Conservation (phyloP, 306 rosid genomes). For the Rosa persica region DNA sequence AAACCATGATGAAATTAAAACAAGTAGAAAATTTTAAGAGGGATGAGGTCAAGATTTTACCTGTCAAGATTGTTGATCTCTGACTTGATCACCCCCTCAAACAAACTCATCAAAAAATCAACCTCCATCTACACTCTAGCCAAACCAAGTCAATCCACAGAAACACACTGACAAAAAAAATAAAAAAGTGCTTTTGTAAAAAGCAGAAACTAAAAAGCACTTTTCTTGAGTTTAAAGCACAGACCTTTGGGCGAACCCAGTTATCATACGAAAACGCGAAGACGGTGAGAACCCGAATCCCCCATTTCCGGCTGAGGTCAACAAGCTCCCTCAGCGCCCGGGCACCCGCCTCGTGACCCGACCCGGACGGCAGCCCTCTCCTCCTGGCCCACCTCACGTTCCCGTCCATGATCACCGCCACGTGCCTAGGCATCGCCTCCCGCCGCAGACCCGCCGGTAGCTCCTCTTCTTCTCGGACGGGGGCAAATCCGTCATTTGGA, state of each 20-base stretch:
- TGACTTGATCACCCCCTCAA: conserved; percentile 42
- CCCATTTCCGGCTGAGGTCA: conserved; percentile 56
- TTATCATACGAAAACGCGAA: conserved; percentile 69
- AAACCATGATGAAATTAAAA: no score
- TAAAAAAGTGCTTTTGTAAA: background rate
- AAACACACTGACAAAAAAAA: background rate
- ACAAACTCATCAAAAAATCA: conserved; percentile 56
- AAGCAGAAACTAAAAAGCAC: background rate
- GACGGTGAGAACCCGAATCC: conserved; percentile 60
- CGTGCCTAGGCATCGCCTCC: conserved; percentile 80
- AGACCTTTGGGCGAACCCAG: conserved; percentile 68
- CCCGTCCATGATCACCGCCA: conserved; percentile 85
- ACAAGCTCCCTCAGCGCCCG: conserved; percentile 39
- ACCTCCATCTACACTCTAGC: conserved; percentile 57
- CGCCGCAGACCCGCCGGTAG: conserved; percentile 42
- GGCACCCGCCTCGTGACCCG: conserved; percentile 62
- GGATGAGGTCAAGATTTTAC: conserved; percentile 16
- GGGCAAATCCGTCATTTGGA: background rate
- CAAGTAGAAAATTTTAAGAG: background rate
- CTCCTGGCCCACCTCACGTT: conserved; percentile 73
- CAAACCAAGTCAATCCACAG: conserved; percentile 11
- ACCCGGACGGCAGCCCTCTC: conserved; percentile 39
- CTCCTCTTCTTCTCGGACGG: conserved; percentile 20
- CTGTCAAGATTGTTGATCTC: conserved; percentile 43
- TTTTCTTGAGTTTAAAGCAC: background rate